Conservation (phyloP, 2,329 filamentous ascomycete genomes). For the Coniochaeta ligniaria region DNA sequence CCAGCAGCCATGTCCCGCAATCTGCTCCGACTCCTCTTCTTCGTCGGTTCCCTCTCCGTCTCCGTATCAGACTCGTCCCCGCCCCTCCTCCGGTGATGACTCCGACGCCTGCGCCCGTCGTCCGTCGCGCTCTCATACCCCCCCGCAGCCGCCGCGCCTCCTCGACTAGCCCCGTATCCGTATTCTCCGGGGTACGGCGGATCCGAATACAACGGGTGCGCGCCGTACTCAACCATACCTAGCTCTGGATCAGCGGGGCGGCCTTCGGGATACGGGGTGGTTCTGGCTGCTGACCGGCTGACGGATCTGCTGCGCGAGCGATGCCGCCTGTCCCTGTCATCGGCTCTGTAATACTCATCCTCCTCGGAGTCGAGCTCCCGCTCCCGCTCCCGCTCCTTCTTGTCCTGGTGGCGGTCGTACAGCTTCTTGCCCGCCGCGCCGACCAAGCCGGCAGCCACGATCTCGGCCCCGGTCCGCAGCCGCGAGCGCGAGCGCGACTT, state of each 20-base stretch:
- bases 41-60: conserved; percentile 17
- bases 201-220: conserved; percentile 42
- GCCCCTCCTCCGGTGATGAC: conserved; percentile 25
- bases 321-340: conserved; percentile 22
- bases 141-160: conserved; percentile 5
- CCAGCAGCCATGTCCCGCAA: conserved; percentile 49
- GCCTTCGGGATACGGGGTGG: conserved; percentile 34
- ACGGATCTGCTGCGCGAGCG: conserved; percentile 24
- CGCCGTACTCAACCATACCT: conserved; percentile 63
- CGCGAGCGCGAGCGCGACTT: conserved; percentile 38
- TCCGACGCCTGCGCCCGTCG: conserved; percentile 26
- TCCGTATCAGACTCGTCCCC: conserved; percentile 15
- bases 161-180: conserved; percentile 13
- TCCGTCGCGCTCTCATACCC: conserved; percentile 42
- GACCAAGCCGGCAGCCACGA: conserved; percentile 52
- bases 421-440: conserved; percentile 55
- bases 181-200: conserved; percentile 24
- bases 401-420: conserved; percentile 54
- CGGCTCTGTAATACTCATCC: conserved; percentile 20
- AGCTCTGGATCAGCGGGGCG: conserved; percentile 53
- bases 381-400: conserved; percentile 41
- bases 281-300: conserved; percentile 26
- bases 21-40: conserved; percentile 47
- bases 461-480: conserved; percentile 49
- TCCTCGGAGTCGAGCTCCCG: conserved; percentile 25